These are phyloP conservation scores for Linum lewisii DNA, from an alignment of 345 rosid species.

Conservation along the genomic window DNA sequence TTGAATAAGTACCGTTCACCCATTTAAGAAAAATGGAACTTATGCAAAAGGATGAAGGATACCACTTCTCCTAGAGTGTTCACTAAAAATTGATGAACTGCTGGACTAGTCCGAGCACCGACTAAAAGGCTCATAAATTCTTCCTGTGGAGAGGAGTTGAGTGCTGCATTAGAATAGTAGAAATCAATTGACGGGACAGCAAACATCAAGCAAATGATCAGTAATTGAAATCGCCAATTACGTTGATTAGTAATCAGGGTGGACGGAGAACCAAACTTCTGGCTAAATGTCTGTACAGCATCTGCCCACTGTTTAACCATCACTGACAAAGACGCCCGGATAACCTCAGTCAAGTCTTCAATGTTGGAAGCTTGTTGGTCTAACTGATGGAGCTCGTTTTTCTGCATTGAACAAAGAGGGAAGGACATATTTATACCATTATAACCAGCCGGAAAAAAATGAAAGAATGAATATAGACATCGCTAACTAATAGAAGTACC, in stretches of 20 bases:
- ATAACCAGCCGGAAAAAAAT: background rate
- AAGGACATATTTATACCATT: constrained; percentile 3
- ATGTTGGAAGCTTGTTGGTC: constrained; percentile 87
- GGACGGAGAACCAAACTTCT: constrained; percentile 68
- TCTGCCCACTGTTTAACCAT: constrained; percentile 85
- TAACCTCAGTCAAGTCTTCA: constrained; percentile 74
- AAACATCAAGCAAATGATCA: constrained; percentile 37
- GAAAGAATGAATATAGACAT: background rate
- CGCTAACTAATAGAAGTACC: constrained; percentile 38
- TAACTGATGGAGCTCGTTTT: constrained; percentile 89
- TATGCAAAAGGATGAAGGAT: constrained; percentile 15
- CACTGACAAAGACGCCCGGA: constrained; percentile 59
- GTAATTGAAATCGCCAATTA: constrained; percentile 24
- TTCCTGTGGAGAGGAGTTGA: constrained; percentile 89
- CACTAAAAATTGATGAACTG: constrained; percentile 83
- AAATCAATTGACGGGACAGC: constrained; percentile 14
- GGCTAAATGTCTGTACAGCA: constrained; percentile 64
- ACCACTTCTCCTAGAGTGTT: constrained; percentile 85
- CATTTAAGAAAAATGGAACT: constrained; percentile 9
- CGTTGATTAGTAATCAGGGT: constrained; percentile 66
- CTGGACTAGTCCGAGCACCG: constrained; percentile 86
- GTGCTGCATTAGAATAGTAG: constrained; percentile 32
- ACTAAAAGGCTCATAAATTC: constrained; percentile 85
- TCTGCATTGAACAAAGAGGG: constrained; percentile 32
- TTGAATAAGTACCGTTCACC: background rate